Conservation (phyloP, 176 grass and related monocot species). For the Phoenix roebelenii region DNA sequence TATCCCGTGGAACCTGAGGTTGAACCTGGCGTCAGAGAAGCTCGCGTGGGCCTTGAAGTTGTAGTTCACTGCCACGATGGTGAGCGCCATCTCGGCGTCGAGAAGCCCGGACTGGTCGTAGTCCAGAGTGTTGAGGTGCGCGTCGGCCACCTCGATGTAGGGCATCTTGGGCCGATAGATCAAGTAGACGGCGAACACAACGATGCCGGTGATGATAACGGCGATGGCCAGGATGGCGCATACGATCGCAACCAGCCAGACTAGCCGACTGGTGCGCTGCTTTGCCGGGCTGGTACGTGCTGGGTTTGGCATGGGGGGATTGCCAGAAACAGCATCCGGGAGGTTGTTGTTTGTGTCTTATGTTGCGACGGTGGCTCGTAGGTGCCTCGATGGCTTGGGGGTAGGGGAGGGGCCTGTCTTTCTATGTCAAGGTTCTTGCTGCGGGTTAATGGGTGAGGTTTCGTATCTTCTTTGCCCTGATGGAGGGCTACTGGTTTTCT, state of each 20-base stretch:
- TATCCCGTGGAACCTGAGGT: slow-evolving; percentile 48
- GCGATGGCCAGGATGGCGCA: slow-evolving; percentile 38
- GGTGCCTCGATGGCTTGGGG: slow-evolving; percentile 2
- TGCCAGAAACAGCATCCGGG: slow-evolving; percentile 4
- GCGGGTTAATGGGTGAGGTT: slow-evolving; percentile 28
- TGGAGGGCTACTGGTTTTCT: slow-evolving; percentile 10
- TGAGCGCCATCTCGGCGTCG: slow-evolving; percentile 26
- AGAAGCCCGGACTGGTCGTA: slow-evolving; percentile 44
- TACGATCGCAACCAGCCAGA: slow-evolving; percentile 38
- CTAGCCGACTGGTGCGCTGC: background rate
- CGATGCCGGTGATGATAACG: slow-evolving; percentile 48
- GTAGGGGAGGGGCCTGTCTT: background rate
- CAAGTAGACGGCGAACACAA: slow-evolving; percentile 64
- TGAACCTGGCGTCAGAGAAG: slow-evolving; percentile 50
- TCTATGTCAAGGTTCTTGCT: background rate
- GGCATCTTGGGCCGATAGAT: slow-evolving; percentile 69
- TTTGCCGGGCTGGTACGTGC: background rate
- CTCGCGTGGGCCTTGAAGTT: slow-evolving; percentile 52
- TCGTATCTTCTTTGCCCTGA: slow-evolving; percentile 67
- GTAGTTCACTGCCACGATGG: slow-evolving; percentile 42
- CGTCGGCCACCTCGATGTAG: slow-evolving; percentile 42
- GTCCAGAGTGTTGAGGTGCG: slow-evolving; percentile 28
- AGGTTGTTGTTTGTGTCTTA: background rate
- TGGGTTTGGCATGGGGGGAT: background rate
- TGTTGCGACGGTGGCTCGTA: background rate